A percentile compares a stretch with the other conserved stretches of the same genome.
Conservation (phyloP, 1,139 yeast genomes). For the Diutina pseudorugosa region DNA sequence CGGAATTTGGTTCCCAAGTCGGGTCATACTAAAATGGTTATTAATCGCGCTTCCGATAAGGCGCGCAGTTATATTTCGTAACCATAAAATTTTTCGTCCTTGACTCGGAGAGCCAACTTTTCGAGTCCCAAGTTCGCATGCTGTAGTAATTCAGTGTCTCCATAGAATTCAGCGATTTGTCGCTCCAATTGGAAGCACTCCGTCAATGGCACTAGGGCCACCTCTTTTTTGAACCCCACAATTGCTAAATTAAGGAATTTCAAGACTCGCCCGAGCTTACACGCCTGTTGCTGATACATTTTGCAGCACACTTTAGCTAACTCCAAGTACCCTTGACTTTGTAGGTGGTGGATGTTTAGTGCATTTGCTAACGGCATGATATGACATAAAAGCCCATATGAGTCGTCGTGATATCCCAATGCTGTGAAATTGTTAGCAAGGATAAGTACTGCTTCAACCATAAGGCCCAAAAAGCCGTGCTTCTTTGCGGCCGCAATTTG, state of each 20-base stretch:
- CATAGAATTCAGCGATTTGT: conserved; percentile 16
- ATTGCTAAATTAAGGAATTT: conserved; percentile 29
- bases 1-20: background rate
- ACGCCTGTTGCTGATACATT: background rate
- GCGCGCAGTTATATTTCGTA: background rate
- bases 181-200: conserved; percentile 21
- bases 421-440: conserved; percentile 26
- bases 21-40: background rate
- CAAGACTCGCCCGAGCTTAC: conserved; percentile 8
- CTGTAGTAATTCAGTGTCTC: background rate
- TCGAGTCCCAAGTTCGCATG: background rate
- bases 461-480: conserved; percentile 26
- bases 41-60: background rate
- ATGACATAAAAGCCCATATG: background rate
- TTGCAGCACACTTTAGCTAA: background rate
- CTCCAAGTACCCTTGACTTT: background rate
- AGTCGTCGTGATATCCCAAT: conserved; percentile 25
- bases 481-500: conserved; percentile 29
- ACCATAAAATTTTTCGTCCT: background rate
- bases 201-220: conserved; percentile 17
- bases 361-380: background rate
- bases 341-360: background rate
- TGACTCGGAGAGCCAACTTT: background rate
- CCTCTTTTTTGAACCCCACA: conserved; percentile 27
- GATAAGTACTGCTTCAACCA: conserved; percentile 27